Evolutionary conservation across 441 rosid genomes (phyloP), one percentile per base, ranked within the genome.

Genomic region (Populus hybrid): DNA sequence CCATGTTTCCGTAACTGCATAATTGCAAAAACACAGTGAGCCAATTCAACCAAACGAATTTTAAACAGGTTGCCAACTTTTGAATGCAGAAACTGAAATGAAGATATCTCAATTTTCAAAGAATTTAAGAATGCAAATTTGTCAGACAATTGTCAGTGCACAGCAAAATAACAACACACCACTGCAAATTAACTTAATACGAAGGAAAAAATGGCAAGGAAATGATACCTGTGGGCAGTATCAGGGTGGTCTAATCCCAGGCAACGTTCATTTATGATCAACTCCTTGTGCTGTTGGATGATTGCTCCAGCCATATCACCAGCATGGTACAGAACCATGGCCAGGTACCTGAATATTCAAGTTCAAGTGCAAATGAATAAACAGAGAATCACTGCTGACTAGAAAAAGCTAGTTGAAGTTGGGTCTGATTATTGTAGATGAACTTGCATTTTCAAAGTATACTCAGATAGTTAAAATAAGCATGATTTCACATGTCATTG

Each of bases 301-400:
- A 97, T 92, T 82, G 99, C 99, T 69, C 98, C 99, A 76, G 94
- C 91, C 98, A 93, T 92, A 85, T 97, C 99, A 80, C 99, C 99
- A 30, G 99, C 99, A 78, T 97, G 99, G 81, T 97, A 97, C 81
- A 95, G 84, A 85, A 97, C 99, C 98, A 95, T 97, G 74, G 99
- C 99, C 82, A 97, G 93, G 81, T 97, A 95, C 89, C 99, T 93
- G 89, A 78, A 85, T 75, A 70, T 64, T 80, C 64, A 46, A 72
- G 71, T 70, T 79, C 72, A 70, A 81, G 40, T 57, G 65, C 21
- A 77, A 69, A 26, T 23, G 36, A 67, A 78, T 42, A 30, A 64
- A 65, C 64, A 30, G 32, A 35, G 40, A 38, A 78, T 11, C 64
- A 53, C 35, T 46, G 57, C 30, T 28, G 20, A 30, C 4, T 30